These are phyloP conservation scores for Syncephalis fuscata DNA, from an alignment of 371 early-diverging fungal species.

Conservation along the genomic window DNA sequence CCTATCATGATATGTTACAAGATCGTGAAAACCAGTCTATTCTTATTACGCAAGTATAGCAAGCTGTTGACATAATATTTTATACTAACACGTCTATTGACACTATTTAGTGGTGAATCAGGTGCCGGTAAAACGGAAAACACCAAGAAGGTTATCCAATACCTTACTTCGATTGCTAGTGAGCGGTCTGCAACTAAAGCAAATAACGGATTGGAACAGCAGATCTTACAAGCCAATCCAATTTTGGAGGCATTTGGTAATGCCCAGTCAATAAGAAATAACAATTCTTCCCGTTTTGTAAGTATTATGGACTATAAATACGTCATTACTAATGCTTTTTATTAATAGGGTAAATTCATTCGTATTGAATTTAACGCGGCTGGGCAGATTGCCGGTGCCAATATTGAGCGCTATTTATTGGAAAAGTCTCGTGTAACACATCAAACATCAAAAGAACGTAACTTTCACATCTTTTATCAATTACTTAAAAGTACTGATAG, in stretches of 20 bases:
- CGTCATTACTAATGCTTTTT: neutral
- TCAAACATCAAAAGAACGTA: constrained; percentile 83
- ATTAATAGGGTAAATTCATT: constrained; percentile 91
- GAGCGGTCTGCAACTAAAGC: constrained; percentile 19
- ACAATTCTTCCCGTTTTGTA: constrained; percentile 99
- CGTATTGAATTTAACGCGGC: constrained; percentile 86
- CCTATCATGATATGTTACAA: constrained; percentile 90
- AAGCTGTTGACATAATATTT: too few relatives aligned
- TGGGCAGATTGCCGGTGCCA: constrained; percentile 90
- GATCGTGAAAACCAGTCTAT: constrained; percentile 95
- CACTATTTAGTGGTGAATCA: constrained; percentile 78
- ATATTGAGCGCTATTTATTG: constrained; percentile 95
- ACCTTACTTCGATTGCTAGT: constrained; percentile 81
- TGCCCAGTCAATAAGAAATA: constrained; percentile 98
- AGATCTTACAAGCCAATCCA: constrained; percentile 95
- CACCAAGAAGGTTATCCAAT: constrained; percentile 99
- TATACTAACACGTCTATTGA: neutral
- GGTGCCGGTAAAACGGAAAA: constrained; percentile 99
- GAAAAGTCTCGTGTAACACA: constrained; percentile 97
- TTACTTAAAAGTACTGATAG: constrained; percentile 69
- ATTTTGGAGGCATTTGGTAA: constrained; percentile 99
- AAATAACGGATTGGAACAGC: constrained; percentile 59
- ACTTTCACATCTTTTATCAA: constrained; percentile 99
- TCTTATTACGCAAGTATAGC: constrained; percentile 73
- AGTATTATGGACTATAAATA: constrained; percentile 14